phyloP scores from a whole-genome alignment of 2,329 filamentous ascomycete species.

The Calonectria multiphialidica region DNA sequence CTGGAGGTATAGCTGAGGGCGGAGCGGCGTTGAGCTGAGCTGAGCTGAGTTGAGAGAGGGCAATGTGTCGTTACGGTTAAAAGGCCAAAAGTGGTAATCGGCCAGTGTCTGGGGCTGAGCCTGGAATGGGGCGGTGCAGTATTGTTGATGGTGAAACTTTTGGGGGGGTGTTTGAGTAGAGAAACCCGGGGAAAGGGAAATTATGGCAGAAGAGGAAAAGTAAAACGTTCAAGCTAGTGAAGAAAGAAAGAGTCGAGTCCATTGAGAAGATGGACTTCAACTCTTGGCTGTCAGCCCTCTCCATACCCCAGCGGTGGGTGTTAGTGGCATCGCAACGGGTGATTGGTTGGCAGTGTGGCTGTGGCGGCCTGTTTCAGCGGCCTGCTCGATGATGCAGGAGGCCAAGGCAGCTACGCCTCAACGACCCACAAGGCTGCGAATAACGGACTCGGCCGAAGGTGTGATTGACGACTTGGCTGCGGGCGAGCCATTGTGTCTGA shows the following conservation, averaged over 20 bases:
- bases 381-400: slow-evolving; percentile 1
- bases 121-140: slow-evolving; percentile 3
- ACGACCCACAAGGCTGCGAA: slow-evolving; percentile 11
- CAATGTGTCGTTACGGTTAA: not conserved
- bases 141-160: not conserved
- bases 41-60: not conserved
- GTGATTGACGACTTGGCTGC: not conserved
- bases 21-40: not conserved
- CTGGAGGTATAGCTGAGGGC: slow-evolving; percentile 5
- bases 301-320: not conserved
- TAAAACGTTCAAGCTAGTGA: not conserved
- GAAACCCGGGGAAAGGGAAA: not conserved
- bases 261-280: not conserved
- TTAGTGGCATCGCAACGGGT: not conserved
- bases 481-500: not conserved
- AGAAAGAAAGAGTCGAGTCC: not conserved
- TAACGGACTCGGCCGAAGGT: not conserved
- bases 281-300: not conserved
- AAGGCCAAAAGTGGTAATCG: not conserved
- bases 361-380: slow-evolving; percentile 13
- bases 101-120: slow-evolving; percentile 6
- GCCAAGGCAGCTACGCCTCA: slow-evolving; percentile 6
- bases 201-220: too few species aligned
- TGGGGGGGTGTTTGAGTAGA: not conserved
- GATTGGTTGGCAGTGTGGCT: slow-evolving; percentile 21